Conservation (phyloP, 495 filamentous ascomycete genomes). For the Pyrenopolyporus hunteri region DNA sequence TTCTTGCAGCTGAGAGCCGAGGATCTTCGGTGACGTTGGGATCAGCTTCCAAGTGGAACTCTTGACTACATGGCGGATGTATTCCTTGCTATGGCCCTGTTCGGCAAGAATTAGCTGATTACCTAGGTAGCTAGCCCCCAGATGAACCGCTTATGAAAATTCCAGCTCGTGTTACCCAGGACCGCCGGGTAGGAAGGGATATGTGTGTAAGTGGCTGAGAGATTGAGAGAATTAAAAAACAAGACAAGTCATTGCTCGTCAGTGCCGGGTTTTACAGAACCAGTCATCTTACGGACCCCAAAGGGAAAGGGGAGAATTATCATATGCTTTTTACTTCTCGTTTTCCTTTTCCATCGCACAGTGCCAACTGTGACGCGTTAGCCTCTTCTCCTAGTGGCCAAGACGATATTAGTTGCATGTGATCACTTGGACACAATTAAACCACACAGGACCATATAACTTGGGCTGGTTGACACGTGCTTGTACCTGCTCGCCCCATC, state of each 20-base stretch:
- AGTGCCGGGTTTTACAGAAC: constrained; percentile 10
- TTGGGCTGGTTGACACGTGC: constrained; percentile 36
- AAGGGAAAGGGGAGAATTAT: constrained; percentile 23
- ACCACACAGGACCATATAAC: constrained; percentile 23
- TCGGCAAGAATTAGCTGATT: no score
- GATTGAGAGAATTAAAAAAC: neutral
- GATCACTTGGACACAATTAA: constrained; percentile 29
- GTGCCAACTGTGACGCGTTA: constrained; percentile 25
- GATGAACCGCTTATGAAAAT: neutral
- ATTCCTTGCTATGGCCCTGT: constrained; percentile 7
- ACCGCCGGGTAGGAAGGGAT: neutral
- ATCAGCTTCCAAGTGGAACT: constrained; percentile 29
- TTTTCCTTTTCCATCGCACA: constrained; percentile 21
- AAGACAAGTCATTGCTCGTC: constrained; percentile 18
- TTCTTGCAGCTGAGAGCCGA: constrained; percentile 8
- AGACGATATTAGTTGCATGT: constrained; percentile 35
- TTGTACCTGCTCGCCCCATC: constrained; percentile 32
- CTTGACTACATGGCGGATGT: neutral
- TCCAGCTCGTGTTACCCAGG: no score
- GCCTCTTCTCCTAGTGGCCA: constrained; percentile 22
- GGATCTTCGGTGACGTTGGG: constrained; percentile 25
- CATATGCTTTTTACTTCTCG: constrained; percentile 34
- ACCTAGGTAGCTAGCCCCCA: no score
- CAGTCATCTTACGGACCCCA: constrained; percentile 17
- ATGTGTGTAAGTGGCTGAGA: neutral